Evolutionary conservation across 129 eudicot species (phyloP).

Genomic region (Centrapalus pauciflorus): DNA sequence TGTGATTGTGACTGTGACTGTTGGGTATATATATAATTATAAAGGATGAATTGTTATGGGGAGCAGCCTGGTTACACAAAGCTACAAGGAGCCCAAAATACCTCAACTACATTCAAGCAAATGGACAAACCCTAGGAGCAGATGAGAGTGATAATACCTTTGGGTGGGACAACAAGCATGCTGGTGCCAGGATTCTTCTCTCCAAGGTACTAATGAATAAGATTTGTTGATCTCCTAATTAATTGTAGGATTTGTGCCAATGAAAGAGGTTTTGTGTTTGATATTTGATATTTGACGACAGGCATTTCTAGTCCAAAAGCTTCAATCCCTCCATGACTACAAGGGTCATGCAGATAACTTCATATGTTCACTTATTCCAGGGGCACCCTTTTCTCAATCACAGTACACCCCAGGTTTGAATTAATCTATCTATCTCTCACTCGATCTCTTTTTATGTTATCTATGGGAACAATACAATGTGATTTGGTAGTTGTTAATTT

Average conservation of each 20-base stretch:
- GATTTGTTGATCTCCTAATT: background rate
- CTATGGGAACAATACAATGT: background rate
- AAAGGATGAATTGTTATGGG: constrained; percentile 95
- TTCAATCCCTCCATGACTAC: constrained; percentile 86
- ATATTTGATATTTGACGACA: constrained; percentile 26
- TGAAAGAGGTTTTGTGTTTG: no score
- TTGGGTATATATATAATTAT: background rate
- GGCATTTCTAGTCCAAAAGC: constrained; percentile 90
- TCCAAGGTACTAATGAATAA: constrained; percentile 56
- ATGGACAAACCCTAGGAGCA: constrained; percentile 87
- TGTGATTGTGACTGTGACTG: no score
- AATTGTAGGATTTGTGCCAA: no score
- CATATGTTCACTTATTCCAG: constrained; percentile 91
- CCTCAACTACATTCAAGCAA: constrained; percentile 66
- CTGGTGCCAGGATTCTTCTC: constrained; percentile 91
- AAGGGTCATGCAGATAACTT: constrained; percentile 91
- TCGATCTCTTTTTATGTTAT: constrained; percentile 8
- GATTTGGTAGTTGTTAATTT: background rate
- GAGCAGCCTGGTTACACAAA: constrained; percentile 95
- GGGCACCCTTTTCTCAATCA: constrained; percentile 62
- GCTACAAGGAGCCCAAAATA: constrained; percentile 86
- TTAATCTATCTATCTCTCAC: no score
- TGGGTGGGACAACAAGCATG: constrained; percentile 99
- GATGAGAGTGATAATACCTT: constrained; percentile 80
- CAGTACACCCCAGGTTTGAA: constrained; percentile 76